phyloP scores from a whole-genome alignment of 805 yeast genomes.

The Candida nanaspora region DNA sequence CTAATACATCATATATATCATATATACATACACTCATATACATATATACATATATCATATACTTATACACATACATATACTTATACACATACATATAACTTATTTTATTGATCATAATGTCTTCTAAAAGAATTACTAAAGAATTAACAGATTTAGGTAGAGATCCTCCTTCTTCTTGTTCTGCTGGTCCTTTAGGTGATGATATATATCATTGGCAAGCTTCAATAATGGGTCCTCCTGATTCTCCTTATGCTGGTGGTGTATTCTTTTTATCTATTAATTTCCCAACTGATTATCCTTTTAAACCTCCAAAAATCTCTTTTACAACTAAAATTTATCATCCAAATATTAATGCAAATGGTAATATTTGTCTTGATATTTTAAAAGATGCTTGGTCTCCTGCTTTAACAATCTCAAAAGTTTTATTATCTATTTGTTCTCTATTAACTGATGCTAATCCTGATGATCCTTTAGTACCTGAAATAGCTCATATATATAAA shows the following conservation, averaged over 20 bases:
- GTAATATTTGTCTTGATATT: conserved; percentile 94
- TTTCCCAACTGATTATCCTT: conserved; percentile 98
- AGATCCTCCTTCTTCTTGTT: conserved; percentile 98
- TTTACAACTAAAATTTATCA: conserved; percentile 96
- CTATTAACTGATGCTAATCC: conserved; percentile 97
- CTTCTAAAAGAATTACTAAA: conserved; percentile 91
- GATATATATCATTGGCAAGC: conserved; percentile 99
- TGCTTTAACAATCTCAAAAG: conserved; percentile 93
- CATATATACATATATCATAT: background rate
- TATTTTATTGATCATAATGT: conserved; percentile 41
- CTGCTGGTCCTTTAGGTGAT: conserved; percentile 98
- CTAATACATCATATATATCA: no score
- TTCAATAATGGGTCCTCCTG: conserved; percentile 97
- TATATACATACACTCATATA: no score
- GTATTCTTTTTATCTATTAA: conserved; percentile 93
- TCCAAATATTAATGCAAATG: conserved; percentile 93
- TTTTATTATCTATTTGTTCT: conserved; percentile 89
- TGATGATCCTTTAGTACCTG: conserved; percentile 98
- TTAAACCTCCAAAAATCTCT: conserved; percentile 92
- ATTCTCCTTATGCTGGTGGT: conserved; percentile 77
- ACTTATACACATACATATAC: background rate
- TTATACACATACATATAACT: background rate
- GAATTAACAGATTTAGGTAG: conserved; percentile 94
- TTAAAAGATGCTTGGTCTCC: conserved; percentile 99
- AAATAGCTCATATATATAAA: conserved; percentile 93